These are phyloP conservation scores for Aspergillus ustus DNA, from an alignment of 2,329 filamentous ascomycete genomes.

Conservation along the genomic window DNA sequence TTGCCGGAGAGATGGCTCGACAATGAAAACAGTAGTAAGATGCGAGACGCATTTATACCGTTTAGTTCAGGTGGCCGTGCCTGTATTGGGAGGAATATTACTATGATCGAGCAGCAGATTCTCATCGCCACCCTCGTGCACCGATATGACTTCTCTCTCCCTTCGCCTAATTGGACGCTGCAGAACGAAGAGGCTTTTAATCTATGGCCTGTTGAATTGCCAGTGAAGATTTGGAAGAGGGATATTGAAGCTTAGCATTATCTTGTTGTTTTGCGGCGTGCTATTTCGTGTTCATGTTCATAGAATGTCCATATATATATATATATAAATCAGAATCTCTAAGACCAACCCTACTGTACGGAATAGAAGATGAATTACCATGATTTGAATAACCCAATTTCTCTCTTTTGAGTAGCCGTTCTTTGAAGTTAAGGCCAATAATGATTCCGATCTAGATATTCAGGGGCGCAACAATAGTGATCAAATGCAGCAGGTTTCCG, in stretches of 20 bases:
- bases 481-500: no score
- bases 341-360: no score
- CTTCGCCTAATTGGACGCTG: slow-evolving; percentile 31
- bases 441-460: no score
- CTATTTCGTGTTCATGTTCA: no score
- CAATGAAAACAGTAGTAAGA: slow-evolving; percentile 40
- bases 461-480: no score
- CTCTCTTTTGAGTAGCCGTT: no score
- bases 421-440: no score
- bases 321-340: no score
- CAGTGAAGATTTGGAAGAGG: slow-evolving; percentile 37
- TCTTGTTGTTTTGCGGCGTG: no score
- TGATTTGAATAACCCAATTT: no score
- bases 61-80: slow-evolving; percentile 47
- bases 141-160: slow-evolving; percentile 35
- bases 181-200: slow-evolving; percentile 34
- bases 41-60: slow-evolving; percentile 46
- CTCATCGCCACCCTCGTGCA: slow-evolving; percentile 44
- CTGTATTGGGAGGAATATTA: slow-evolving; percentile 49
- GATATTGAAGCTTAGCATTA: not conserved
- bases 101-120: slow-evolving; percentile 56
- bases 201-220: slow-evolving; percentile 35
- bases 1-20: slow-evolving; percentile 50
- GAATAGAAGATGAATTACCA: no score
- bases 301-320: no score